Evolutionary conservation across 225 moss, liverwort and hornwort genomes (phyloP).

Genomic region (Pleurozium schreberi): DNA sequence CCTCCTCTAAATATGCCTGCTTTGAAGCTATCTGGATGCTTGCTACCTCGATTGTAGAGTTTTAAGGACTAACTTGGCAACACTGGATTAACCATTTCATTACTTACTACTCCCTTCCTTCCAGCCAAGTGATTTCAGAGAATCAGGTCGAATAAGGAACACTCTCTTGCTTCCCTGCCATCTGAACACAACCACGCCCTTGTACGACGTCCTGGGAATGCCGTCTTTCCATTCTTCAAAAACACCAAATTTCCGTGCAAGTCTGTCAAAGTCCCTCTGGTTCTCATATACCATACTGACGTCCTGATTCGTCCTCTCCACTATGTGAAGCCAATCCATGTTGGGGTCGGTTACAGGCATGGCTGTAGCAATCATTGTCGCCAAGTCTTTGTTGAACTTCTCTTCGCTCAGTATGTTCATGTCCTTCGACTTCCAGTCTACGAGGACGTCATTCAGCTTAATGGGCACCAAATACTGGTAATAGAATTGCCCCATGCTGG

Average conservation of each 20-base stretch:
- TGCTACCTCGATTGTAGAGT: neutral
- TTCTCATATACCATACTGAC: slow-evolving; percentile 21
- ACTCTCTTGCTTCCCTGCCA: slow-evolving; percentile 31
- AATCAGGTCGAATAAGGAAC: slow-evolving; percentile 35
- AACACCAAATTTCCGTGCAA: slow-evolving; percentile 36
- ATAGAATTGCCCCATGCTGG: slow-evolving; percentile 56
- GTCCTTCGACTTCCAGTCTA: slow-evolving; percentile 45
- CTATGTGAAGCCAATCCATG: slow-evolving; percentile 5
- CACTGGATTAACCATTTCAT: neutral
- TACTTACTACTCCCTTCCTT: neutral
- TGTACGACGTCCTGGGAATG: slow-evolving; percentile 45
- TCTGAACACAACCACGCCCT: slow-evolving; percentile 50
- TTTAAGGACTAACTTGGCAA: neutral
- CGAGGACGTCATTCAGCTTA: slow-evolving; percentile 37
- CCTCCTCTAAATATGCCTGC: neutral
- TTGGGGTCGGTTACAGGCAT: slow-evolving; percentile 1
- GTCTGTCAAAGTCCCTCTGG: slow-evolving; percentile 22
- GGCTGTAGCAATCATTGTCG: slow-evolving; percentile 9
- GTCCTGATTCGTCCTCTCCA: slow-evolving; percentile 24
- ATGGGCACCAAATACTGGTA: slow-evolving; percentile 47
- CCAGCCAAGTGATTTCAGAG: slow-evolving; percentile 22
- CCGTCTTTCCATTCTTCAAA: slow-evolving; percentile 65
- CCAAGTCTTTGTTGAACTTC: slow-evolving; percentile 28
- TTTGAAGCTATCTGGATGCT: neutral
- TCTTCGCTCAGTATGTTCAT: slow-evolving; percentile 21